Percentiles rank a stretch among this genome's conserved stretches.
Conservation (phyloP, 2,329 filamentous ascomycete species). For the Calonectria multiphialidica region DNA sequence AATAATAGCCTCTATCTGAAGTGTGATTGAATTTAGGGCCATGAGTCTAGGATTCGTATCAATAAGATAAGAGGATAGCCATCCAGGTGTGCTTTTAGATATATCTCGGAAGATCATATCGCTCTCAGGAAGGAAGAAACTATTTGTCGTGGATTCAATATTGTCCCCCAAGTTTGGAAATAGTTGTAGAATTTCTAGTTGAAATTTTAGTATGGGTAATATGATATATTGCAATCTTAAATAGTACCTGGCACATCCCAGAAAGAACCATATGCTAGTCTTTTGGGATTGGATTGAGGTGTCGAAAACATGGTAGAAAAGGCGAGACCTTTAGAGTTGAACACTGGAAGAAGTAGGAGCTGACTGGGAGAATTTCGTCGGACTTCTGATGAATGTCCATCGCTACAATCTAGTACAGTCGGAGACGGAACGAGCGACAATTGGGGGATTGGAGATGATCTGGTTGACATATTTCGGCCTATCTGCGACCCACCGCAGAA, state of each 20-base stretch:
- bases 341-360: too few relatives aligned
- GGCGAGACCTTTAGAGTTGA: accelerated
- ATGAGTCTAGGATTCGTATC: neutral
- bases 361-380: neutral
- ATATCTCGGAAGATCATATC: neutral
- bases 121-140: neutral
- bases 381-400: neutral
- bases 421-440: too few relatives aligned
- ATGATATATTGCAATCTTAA: neutral
- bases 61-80: neutral
- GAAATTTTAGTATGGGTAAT: neutral
- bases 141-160: too few relatives aligned
- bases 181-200: neutral
- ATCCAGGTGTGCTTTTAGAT: accelerated
- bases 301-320: neutral
- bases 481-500: neutral
- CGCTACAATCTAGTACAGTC: neutral
- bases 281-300: neutral
- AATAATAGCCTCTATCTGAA: neutral
- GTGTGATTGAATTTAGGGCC: neutral
- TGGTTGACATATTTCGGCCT: too few relatives aligned
- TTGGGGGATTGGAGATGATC: too few relatives aligned
- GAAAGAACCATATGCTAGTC: neutral
- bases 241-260: neutral
- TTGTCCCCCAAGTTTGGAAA: neutral